phyloP scores from a whole-genome alignment of 108 stramenopile genomes.

The Parietichytrium sp. region DNA sequence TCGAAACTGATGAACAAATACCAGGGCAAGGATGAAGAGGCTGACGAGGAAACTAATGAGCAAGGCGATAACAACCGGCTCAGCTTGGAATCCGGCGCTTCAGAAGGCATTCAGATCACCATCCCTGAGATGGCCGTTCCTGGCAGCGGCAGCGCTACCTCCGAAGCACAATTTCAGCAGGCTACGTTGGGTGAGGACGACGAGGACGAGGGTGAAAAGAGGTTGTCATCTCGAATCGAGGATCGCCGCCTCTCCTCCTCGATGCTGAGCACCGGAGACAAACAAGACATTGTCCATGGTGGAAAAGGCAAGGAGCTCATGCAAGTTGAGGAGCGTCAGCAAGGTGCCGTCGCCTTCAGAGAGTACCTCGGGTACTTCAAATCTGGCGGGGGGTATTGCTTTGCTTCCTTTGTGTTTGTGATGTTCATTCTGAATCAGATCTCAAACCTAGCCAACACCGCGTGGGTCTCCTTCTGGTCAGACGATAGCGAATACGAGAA shows the following conservation, averaged over 20 bases:
- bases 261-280: no score
- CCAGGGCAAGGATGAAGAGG: neutral
- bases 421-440: neutral
- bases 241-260: no score
- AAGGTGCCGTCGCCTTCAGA: neutral
- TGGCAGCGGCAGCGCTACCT: no score
- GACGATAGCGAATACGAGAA: neutral
- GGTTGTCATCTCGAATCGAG: no score
- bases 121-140: no score
- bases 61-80: neutral
- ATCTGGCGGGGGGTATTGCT: neutral
- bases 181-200: no score
- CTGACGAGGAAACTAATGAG: neutral
- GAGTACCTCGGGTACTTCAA: neutral
- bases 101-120: no score
- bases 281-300: no score
- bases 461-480: neutral
- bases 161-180: no score
- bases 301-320: neutral
- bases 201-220: no score
- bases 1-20: neutral
- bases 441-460: neutral
- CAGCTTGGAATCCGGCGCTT: no score
- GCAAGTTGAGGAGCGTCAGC: slow-evolving; percentile 33
- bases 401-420: neutral